phyloP scores from a whole-genome alignment of 116 monocot genomes.

The Phalaenopsis hybrid region DNA sequence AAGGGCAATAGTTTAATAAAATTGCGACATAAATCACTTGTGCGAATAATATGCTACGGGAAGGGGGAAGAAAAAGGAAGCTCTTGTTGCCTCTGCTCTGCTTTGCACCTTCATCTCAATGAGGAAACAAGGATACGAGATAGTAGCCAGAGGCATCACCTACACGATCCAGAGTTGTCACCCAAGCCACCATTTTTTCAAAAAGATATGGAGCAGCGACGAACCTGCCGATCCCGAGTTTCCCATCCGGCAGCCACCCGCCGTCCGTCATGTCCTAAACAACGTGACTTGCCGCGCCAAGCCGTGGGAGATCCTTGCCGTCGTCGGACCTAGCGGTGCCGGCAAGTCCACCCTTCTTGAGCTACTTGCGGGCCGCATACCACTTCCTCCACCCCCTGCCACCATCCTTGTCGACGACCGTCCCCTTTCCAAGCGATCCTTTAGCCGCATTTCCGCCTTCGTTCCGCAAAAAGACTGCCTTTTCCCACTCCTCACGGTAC shows the following conservation, averaged over 20 bases:
- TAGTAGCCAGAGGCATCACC: conserved; percentile 45
- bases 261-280: conserved; percentile 31
- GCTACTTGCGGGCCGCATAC: conserved; percentile 47
- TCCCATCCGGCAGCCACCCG: background rate
- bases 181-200: conserved; percentile 6
- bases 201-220: conserved; percentile 25
- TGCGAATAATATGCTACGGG: too few relatives aligned
- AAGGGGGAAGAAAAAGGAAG: too few relatives aligned
- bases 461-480: conserved; percentile 61
- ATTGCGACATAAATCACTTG: too few relatives aligned
- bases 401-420: conserved; percentile 32
- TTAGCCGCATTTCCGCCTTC: conserved; percentile 44
- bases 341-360: conserved; percentile 82
- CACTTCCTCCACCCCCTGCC: background rate
- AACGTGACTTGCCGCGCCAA: conserved; percentile 48
- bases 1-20: too few relatives aligned
- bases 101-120: conserved; percentile 3
- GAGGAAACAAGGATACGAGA: conserved; percentile 47
- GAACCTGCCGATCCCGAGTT: background rate
- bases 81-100: too few relatives aligned
- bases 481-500: conserved; percentile 68
- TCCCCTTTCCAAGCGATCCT: conserved; percentile 11
- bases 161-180: conserved; percentile 34
- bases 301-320: conserved; percentile 61
- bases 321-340: conserved; percentile 88